Evolutionary conservation across 495 filamentous ascomycete species (phyloP).

Genomic region (Aspergillus wentii): DNA sequence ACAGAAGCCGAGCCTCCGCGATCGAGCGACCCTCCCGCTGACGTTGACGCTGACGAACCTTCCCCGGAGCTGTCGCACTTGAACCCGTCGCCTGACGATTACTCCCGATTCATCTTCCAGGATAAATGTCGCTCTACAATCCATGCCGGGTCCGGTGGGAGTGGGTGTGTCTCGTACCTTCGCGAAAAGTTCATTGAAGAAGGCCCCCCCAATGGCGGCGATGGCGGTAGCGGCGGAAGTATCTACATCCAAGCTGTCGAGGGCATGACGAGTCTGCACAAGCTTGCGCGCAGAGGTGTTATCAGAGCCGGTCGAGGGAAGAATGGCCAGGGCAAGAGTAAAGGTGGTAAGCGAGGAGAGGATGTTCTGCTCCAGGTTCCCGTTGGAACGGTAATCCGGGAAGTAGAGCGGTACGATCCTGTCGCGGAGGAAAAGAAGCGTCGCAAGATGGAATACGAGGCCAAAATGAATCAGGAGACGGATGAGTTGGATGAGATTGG

Average conservation of each 20-base stretch:
- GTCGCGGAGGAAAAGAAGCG: constrained; percentile 55
- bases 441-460: constrained; percentile 21
- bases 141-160: constrained; percentile 72
- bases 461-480: constrained; percentile 18
- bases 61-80: constrained; percentile 52
- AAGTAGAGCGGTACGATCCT: constrained; percentile 74
- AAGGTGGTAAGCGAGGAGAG: constrained; percentile 74
- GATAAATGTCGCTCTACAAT: constrained; percentile 77
- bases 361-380: constrained; percentile 88
- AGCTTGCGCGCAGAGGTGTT: constrained; percentile 71
- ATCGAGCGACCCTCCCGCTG: constrained; percentile 6
- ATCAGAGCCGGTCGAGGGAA: constrained; percentile 75
- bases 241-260: constrained; percentile 92
- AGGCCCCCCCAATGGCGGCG: constrained; percentile 94
- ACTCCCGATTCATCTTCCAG: constrained; percentile 73
- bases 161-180: constrained; percentile 90
- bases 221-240: constrained; percentile 86
- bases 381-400: constrained; percentile 84
- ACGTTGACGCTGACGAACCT: constrained; percentile 10
- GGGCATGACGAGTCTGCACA: constrained; percentile 88
- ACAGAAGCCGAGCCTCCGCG: constrained; percentile 18
- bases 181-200: constrained; percentile 81
- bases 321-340: constrained; percentile 79
- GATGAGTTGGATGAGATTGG: constrained; percentile 27
- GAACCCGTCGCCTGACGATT: constrained; percentile 76